These are phyloP conservation scores for Crassisporium funariophilum DNA, from an alignment of 768 basidiomycete genomes.

Conservation along the genomic window DNA sequence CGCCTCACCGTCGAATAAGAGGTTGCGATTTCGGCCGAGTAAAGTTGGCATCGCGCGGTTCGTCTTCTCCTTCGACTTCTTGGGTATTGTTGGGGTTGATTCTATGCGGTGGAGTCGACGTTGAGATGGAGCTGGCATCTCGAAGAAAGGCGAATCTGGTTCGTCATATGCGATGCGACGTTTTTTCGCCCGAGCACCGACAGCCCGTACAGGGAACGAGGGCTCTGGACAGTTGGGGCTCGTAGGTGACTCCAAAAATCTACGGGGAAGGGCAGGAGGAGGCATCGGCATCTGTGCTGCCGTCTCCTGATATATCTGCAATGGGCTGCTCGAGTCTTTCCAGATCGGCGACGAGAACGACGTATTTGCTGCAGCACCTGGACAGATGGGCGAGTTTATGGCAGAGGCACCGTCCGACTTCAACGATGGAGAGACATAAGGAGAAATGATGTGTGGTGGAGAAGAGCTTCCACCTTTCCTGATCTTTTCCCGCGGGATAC, in stretches of 20 bases:
- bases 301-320: too few relatives aligned
- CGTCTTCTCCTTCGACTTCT: conserved; percentile 17
- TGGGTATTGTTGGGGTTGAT: conserved; percentile 27
- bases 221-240: conserved; percentile 21
- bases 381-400: not conserved
- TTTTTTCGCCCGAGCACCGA: conserved; percentile 20
- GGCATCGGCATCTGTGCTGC: conserved; percentile 27
- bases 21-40: conserved; percentile 30
- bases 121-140: conserved; percentile 33
- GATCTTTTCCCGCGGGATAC: not conserved
- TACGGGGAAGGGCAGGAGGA: conserved; percentile 28
- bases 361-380: not conserved
- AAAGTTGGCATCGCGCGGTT: conserved; percentile 28
- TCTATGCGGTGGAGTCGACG: conserved; percentile 40
- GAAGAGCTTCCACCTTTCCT: too few relatives aligned
- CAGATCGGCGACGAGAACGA: not conserved
- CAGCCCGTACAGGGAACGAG: conserved; percentile 30
- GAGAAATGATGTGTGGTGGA: too few relatives aligned
- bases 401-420: not conserved
- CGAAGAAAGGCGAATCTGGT: conserved; percentile 31
- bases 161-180: conserved; percentile 34
- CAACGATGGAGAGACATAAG: too few relatives aligned
- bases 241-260: conserved; percentile 13
- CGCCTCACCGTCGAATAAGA: conserved; percentile 69
- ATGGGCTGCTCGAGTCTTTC: conserved; percentile 10